Base-by-base conservation (phyloP, 495 filamentous ascomycete species). In the Rhypophila decipiens region DNA sequence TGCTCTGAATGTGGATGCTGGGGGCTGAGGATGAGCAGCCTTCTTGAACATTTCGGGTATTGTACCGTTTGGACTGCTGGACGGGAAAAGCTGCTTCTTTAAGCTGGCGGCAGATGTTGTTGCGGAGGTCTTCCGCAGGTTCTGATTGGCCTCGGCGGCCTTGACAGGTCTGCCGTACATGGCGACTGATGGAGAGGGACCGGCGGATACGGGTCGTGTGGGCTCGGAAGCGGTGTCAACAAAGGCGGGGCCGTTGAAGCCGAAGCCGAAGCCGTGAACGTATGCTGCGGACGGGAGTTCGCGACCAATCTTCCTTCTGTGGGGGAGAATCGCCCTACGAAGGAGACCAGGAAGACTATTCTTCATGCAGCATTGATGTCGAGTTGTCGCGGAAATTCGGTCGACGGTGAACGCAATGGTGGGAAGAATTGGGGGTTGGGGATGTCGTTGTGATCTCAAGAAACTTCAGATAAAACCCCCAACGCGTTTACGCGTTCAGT, bases 21-120 rank as follows among this genome's bases (percentile, higher is more conserved):
- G 35, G 38, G 23, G 49, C 17, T 29, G 18, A 8, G 21, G 8
- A n/a, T 42, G 17, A n/a, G 34, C 36, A 3, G 41, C 13, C 42
- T 52, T 62, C 42, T 50, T 57, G 22, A 58, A 44, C 49, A 61
- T 54, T 19, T 60, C 50, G 17, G 47, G 31, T 46, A 75, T 63
- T 24, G 58, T 56, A 34, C 56, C 55, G 29, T 51, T 50, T 2
- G 70, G 71, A 42, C 72, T 76, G 49, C 72, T 77, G 2, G 72
- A 77, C 2, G 71, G 67, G 40, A 76, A 76, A 8, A 73, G 54
- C 42, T 71, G 66, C 53, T 73, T 74, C 2, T 56, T 60, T 11
- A 76, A 61, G 37, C 56, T 52, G 21, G 51, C 13, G 39, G 56
- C 66, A 20, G 46, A 47, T 45, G 45, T 34, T 15, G 39, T 24